A percentile compares a stretch with the other conserved stretches of the same genome.
Evolutionary conservation across 495 filamentous ascomycete genomes (phyloP).

Genomic region (Aspergillus carlsbadensis): DNA sequence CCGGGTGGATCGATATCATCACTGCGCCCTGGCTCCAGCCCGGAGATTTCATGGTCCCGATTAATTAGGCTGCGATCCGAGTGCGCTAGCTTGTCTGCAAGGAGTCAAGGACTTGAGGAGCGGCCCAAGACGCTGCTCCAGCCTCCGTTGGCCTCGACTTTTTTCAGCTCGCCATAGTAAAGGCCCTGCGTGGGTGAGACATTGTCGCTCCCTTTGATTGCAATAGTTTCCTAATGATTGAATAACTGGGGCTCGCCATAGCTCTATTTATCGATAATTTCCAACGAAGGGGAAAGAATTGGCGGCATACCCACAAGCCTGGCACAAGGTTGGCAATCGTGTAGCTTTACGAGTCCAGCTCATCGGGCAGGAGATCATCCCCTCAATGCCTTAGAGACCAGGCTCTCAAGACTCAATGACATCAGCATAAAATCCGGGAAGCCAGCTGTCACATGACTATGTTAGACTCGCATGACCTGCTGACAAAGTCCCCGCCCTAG

Average conservation of each 20-base stretch:
- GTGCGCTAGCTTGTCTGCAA: slow-evolving; percentile 18
- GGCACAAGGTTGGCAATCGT: background rate
- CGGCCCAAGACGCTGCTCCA: background rate
- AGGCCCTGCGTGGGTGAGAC: slow-evolving; percentile 25
- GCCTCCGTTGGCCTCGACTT: slow-evolving; percentile 17
- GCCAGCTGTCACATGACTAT: slow-evolving; percentile 2
- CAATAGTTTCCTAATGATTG: slow-evolving; percentile 24
- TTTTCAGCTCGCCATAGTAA: slow-evolving; percentile 1
- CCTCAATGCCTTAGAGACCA: background rate
- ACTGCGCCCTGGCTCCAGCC: slow-evolving; percentile 19
- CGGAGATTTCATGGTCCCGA: slow-evolving; percentile 13
- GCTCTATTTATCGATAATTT: slow-evolving; percentile 14
- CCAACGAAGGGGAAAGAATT: background rate
- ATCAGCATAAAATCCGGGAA: background rate
- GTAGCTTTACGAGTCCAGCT: background rate
- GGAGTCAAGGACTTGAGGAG: no score
- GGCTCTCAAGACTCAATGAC: slow-evolving; percentile 6
- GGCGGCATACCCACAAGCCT: background rate
- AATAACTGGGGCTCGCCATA: background rate
- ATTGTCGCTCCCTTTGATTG: slow-evolving; percentile 24
- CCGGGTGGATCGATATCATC: slow-evolving; percentile 19
- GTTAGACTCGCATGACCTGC: slow-evolving; percentile 13
- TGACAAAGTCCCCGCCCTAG: slow-evolving; percentile 12
- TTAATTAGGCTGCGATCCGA: slow-evolving; percentile 21
- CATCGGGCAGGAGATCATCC: no score